phyloP scores from a whole-genome alignment of 345 rosid genomes.

The Sisymbrium irio region DNA sequence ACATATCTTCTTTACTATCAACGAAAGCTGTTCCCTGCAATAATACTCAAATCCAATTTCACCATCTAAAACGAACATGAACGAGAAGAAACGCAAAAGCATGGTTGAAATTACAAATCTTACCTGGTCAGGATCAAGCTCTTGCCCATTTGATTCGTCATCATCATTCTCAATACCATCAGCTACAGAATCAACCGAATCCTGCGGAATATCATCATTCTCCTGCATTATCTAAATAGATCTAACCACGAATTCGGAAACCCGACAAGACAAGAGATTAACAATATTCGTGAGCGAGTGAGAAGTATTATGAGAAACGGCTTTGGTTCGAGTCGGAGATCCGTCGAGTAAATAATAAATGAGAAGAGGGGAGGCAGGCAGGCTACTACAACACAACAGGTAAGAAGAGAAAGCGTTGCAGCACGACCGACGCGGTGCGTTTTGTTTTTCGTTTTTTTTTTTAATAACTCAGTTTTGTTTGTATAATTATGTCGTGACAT shows the following conservation, averaged over 20 bases:
- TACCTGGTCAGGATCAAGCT: slow-evolving; percentile 35
- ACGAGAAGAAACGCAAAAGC: not conserved
- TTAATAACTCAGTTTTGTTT: not conserved
- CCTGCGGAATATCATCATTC: slow-evolving; percentile 35
- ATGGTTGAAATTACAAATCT: not conserved
- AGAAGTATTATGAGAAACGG: not conserved
- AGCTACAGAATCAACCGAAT: slow-evolving; percentile 29
- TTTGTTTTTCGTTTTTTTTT: slow-evolving; percentile 12
- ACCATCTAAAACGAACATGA: not conserved
- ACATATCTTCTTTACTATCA: slow-evolving; percentile 85
- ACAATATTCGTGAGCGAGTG: not conserved
- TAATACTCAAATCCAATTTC: not conserved
- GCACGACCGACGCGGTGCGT: slow-evolving; percentile 39
- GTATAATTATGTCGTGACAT: slow-evolving; percentile 16
- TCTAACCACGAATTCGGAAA: slow-evolving; percentile 23
- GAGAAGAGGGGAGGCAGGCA: not conserved
- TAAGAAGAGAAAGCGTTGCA: slow-evolving; percentile 21
- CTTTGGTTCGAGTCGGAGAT: slow-evolving; percentile 12
- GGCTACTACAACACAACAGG: not conserved
- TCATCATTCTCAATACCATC: slow-evolving; percentile 29
- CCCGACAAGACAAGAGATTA: not conserved
- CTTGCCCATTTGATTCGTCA: slow-evolving; percentile 19
- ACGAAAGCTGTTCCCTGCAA: slow-evolving; percentile 32
- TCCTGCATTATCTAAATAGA: slow-evolving; percentile 49
- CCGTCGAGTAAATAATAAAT: not conserved